Percentiles rank a stretch among this genome's conserved stretches.
These are phyloP conservation scores for Suillus placidus DNA, from an alignment of 768 basidiomycete species.

Conservation along the genomic window DNA sequence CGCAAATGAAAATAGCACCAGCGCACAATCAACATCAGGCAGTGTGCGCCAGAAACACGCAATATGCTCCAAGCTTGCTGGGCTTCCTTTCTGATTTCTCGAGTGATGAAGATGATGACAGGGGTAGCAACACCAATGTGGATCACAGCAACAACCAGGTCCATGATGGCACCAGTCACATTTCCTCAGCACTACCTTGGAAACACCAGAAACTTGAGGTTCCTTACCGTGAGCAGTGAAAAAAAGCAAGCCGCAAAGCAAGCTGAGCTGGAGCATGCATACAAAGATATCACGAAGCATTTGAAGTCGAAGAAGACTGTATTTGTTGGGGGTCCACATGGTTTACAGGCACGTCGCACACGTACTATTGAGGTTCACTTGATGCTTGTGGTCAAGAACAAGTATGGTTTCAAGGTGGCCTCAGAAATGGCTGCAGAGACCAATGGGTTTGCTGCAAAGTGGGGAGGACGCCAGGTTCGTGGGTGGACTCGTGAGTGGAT, in stretches of 20 bases:
- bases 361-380: constrained; percentile 32
- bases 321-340: constrained; percentile 29
- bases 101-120: background rate
- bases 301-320: constrained; percentile 24
- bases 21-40: background rate
- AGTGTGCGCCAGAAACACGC: background rate
- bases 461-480: constrained; percentile 30
- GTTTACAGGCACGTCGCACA: constrained; percentile 33
- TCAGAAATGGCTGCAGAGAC: constrained; percentile 33
- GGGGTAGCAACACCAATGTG: background rate
- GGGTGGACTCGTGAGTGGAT: constrained; percentile 27
- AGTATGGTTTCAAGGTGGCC: constrained; percentile 20
- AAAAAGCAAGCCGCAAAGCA: background rate
- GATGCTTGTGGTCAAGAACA: constrained; percentile 34
- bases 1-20: background rate
- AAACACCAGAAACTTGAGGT: constrained; percentile 1
- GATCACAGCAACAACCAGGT: background rate
- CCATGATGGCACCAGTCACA: background rate
- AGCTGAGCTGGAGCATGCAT: background rate
- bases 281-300: constrained; percentile 19
- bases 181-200: background rate
- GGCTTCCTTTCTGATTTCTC: background rate
- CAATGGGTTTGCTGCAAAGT: constrained; percentile 35
- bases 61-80: background rate
- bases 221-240: background rate